These are phyloP conservation scores for Epichloe gansuensis DNA, from an alignment of 2,329 filamentous ascomycete genomes.

Conservation along the genomic window DNA sequence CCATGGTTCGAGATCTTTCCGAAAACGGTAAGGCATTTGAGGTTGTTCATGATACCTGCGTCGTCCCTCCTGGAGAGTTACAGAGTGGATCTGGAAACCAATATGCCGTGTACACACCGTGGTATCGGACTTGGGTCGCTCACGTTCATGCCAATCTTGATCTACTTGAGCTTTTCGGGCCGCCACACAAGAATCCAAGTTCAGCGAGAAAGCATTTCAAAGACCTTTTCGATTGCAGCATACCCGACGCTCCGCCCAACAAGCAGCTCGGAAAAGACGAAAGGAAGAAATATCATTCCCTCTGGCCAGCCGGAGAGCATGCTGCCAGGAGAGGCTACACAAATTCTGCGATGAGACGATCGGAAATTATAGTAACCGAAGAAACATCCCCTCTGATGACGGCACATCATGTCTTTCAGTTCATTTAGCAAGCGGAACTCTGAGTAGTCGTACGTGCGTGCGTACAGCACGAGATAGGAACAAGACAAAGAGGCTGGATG, in stretches of 20 bases:
- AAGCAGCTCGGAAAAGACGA: slow-evolving; percentile 51
- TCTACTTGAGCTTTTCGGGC: slow-evolving; percentile 48
- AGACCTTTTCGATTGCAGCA: slow-evolving; percentile 44
- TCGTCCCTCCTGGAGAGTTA: slow-evolving; percentile 63
- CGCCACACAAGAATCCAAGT: slow-evolving; percentile 25
- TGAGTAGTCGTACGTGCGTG: slow-evolving; percentile 57
- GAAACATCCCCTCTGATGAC: slow-evolving; percentile 53
- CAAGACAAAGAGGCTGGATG: slow-evolving; percentile 52
- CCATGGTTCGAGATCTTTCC: slow-evolving; percentile 47
- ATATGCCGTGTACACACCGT: slow-evolving; percentile 75
- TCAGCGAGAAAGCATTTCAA: slow-evolving; percentile 31
- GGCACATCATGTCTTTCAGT: slow-evolving; percentile 59
- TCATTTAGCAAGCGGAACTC: slow-evolving; percentile 56
- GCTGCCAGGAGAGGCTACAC: slow-evolving; percentile 53
- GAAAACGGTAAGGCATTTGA: slow-evolving; percentile 55
- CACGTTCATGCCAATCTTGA: slow-evolving; percentile 60
- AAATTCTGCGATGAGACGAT: slow-evolving; percentile 58
- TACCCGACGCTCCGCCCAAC: slow-evolving; percentile 50
- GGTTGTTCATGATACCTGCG: slow-evolving; percentile 69
- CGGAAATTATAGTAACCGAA: slow-evolving; percentile 45
- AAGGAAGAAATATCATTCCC: slow-evolving; percentile 37
- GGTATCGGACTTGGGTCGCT: slow-evolving; percentile 66
- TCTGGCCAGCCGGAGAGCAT: slow-evolving; percentile 68
- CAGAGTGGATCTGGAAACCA: slow-evolving; percentile 59
- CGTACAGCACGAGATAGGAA: slow-evolving; percentile 50